Evolutionary conservation across 106 monocot genomes (phyloP), one percentile per base, ranked within the genome.

Genomic region (Cymbidium sinense): DNA sequence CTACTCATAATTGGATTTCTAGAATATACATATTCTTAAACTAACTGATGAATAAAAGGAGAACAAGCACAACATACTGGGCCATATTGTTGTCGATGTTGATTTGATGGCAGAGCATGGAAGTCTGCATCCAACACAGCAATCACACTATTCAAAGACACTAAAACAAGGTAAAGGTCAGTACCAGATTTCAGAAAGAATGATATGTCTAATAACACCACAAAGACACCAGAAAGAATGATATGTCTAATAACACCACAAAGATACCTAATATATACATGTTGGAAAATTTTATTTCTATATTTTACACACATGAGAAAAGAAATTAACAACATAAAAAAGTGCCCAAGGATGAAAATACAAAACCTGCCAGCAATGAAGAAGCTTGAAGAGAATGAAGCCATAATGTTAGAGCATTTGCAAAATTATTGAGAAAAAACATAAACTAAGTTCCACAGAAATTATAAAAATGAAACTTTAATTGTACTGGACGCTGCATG

Each of bases 121-220:
- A 99, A 99, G 82, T 99, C 98, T 25, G 94, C 98, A 84, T 99
- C 98, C 90, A 99, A 81, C 23, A 92, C 90, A 39, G 94, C 98
- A 77, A 99, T 92, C 76, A 94, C 94, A 78, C 94, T 92, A 77
- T 99, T 86, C 70, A 99, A 82, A 76, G 98, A 99, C 50, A 95
- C 98, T 99, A 79, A 76, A 88, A 81, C 43, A 84, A 87, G 34
- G 37, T 21, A 82, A 35, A 80, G 29, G 34, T 18, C 34, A 65
- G 39, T 34, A 29, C 65, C 21, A 61, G 37, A 61, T 39, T 0
- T 34, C 19, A 34, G 43, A 34, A 76, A 35, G 34, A 76, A 54
- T 72, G 35, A 67, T 67, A 33, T 3, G 17, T 4, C 30, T 30
- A 33, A 67, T 33, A 3, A 15, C 67, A 67, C n/a, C n/a, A n/a